Evolutionary conservation across 208 protist species (phyloP).

Genomic region (Herpetomonas samuelpessoai): DNA sequence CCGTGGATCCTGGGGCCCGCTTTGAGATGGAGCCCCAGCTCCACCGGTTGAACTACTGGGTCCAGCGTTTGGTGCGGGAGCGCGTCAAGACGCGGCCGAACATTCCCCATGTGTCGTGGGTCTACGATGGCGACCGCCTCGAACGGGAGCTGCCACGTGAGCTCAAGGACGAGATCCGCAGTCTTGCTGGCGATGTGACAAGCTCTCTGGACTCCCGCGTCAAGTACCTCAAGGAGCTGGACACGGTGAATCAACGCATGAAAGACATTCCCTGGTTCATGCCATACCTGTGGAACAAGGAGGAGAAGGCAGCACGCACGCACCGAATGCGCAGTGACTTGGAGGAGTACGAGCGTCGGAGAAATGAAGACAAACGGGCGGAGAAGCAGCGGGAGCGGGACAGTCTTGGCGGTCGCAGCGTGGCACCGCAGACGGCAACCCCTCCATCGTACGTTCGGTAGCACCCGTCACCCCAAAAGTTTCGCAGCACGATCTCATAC

Average conservation of each 20-base stretch:
- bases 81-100: slow-evolving; percentile 78
- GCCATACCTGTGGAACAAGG: slow-evolving; percentile 92
- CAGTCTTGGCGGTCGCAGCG: slow-evolving; percentile 33
- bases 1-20: slow-evolving; percentile 79
- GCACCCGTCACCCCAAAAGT: too few species aligned
- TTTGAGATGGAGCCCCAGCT: slow-evolving; percentile 86
- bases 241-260: slow-evolving; percentile 90
- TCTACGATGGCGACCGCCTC: slow-evolving; percentile 79
- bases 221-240: slow-evolving; percentile 88
- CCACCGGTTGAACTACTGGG: slow-evolving; percentile 84
- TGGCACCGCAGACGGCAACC: slow-evolving; percentile 61
- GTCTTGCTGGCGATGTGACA: slow-evolving; percentile 56
- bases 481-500: too few species aligned
- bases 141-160: slow-evolving; percentile 78
- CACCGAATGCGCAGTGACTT: slow-evolving; percentile 74
- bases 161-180: slow-evolving; percentile 66
- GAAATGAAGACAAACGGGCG: slow-evolving; percentile 24
- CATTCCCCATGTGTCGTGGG: slow-evolving; percentile 84
- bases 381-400: slow-evolving; percentile 12
- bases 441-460: slow-evolving; percentile 81
- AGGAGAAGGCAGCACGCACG: slow-evolving; percentile 72
- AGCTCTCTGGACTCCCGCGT: slow-evolving; percentile 80
- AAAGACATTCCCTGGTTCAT: slow-evolving; percentile 91
- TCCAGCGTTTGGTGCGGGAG: slow-evolving; percentile 75
- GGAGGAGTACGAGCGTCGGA: slow-evolving; percentile 63